Evolutionary conservation across 371 early-diverging fungal species (phyloP).

Genomic region (Cokeromyces recurvatus): DNA sequence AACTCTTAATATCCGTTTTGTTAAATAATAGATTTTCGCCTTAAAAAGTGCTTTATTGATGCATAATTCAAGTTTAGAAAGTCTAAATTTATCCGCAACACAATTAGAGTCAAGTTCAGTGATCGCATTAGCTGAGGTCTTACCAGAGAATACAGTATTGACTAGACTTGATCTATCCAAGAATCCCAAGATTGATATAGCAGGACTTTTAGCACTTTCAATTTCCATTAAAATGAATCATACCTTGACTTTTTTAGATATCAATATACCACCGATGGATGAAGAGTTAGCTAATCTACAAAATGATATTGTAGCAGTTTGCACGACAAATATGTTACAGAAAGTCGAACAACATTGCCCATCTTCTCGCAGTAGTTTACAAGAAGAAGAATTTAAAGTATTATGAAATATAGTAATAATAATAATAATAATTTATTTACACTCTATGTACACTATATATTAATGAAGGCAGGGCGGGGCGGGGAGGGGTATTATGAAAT

Average conservation of each 20-base stretch:
- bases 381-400: no score
- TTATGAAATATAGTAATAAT: no score
- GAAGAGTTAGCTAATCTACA: slow-evolving; percentile 62
- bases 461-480: no score
- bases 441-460: no score
- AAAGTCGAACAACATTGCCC: slow-evolving; percentile 22
- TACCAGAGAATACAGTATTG: slow-evolving; percentile 66
- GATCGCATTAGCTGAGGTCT: slow-evolving; percentile 73
- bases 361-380: no score
- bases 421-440: no score
- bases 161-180: slow-evolving; percentile 68
- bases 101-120: slow-evolving; percentile 62
- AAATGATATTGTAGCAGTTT: slow-evolving; percentile 66
- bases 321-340: slow-evolving; percentile 63
- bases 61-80: slow-evolving; percentile 57
- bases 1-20: no score
- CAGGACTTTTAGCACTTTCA: slow-evolving; percentile 76
- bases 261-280: slow-evolving; percentile 70
- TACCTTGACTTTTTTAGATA: slow-evolving; percentile 69
- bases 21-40: slow-evolving; percentile 51
- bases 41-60: slow-evolving; percentile 55
- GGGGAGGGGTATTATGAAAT: no score
- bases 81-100: slow-evolving; percentile 59
- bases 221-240: slow-evolving; percentile 74
- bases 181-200: slow-evolving; percentile 72